These are phyloP conservation scores for Hapsidospora chrysogenum DNA, from an alignment of 495 filamentous ascomycete genomes.

Conservation along the genomic window DNA sequence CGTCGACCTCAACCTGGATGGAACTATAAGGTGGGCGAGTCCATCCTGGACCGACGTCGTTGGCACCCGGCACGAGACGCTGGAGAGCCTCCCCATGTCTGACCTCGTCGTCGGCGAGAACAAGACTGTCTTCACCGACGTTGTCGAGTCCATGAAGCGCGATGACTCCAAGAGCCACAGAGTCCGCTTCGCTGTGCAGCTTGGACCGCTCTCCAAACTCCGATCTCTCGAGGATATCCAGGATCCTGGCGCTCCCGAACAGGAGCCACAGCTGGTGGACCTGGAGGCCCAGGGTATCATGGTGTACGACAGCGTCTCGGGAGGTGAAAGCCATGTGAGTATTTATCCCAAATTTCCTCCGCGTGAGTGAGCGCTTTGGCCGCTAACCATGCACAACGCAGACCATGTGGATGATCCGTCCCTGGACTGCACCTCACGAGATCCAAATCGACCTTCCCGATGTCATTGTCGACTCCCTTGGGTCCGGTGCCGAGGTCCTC, in stretches of 20 bases:
- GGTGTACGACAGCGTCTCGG: slow-evolving; percentile 80
- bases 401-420: slow-evolving; percentile 99
- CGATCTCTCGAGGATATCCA: slow-evolving; percentile 28
- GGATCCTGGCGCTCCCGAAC: slow-evolving; percentile 27
- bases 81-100: slow-evolving; percentile 61
- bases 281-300: slow-evolving; percentile 96
- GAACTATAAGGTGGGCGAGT: slow-evolving; percentile 84
- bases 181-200: slow-evolving; percentile 62
- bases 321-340: slow-evolving; percentile 78
- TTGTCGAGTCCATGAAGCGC: slow-evolving; percentile 73
- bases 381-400: no score
- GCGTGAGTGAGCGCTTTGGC: no score
- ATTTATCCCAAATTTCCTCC: no score
- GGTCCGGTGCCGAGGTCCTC: slow-evolving; percentile 85
- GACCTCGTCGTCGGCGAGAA: slow-evolving; percentile 64
- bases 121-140: slow-evolving; percentile 59
- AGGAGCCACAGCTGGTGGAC: slow-evolving; percentile 40
- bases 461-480: slow-evolving; percentile 83
- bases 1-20: slow-evolving; percentile 77
- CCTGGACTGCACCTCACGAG: slow-evolving; percentile 74
- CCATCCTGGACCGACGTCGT: slow-evolving; percentile 93
- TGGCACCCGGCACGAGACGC: slow-evolving; percentile 54
- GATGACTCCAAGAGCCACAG: slow-evolving; percentile 89
- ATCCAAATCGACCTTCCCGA: slow-evolving; percentile 87
- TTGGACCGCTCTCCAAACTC: slow-evolving; percentile 60